Base-by-base conservation (phyloP, 345 rosid genomes). In the Camelina laxa region DNA sequence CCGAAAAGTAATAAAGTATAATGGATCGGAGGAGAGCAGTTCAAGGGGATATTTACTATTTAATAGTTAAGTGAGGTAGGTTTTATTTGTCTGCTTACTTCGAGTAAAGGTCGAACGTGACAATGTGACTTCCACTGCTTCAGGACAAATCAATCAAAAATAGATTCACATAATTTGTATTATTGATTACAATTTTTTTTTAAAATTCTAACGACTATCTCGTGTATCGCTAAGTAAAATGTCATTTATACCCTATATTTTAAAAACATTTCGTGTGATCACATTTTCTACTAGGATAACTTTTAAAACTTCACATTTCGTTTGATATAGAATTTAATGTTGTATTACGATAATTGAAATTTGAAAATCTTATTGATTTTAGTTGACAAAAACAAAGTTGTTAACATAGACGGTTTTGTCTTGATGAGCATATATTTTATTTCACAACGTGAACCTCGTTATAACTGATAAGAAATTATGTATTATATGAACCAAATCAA, bases 101-200 rank as follows among this genome's bases (percentile, higher is more conserved):
- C 59, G 59, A 64, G 75, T 45, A 47, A 76, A 68, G 31, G 57
- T 36, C 21, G 13, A 60, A 69, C 74, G 70, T 75, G 75, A 54
- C 79, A 69, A 76, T 62, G 80, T 69, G 80, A 70, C 47, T 70
- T 55, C 75, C 80, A 55, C 70, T 76, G 75, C 70, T 16, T 75
- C 58, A 7, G 13, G 49, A 42, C 48, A 62, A 69, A 55, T 42
- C 27, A 62, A n/a, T n/a, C n/a, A n/a, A n/a, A n/a, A 10, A 17
- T 44, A 15, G 21, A 7, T 42, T 50, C 13, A 3, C 50, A 12
- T 27, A 27, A 27, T 27, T 27, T 27, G 30, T 27, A 27, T 27
- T 27, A 27, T 27, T 27, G 30, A 27, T 27, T 4, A 4, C 4
- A 27, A 4, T 27, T 27, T 27, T 27, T 27, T 27, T 27, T 27